Base-by-base conservation (phyloP, 2,329 filamentous ascomycete genomes). In the Fonsecaea pedrosoi region DNA sequence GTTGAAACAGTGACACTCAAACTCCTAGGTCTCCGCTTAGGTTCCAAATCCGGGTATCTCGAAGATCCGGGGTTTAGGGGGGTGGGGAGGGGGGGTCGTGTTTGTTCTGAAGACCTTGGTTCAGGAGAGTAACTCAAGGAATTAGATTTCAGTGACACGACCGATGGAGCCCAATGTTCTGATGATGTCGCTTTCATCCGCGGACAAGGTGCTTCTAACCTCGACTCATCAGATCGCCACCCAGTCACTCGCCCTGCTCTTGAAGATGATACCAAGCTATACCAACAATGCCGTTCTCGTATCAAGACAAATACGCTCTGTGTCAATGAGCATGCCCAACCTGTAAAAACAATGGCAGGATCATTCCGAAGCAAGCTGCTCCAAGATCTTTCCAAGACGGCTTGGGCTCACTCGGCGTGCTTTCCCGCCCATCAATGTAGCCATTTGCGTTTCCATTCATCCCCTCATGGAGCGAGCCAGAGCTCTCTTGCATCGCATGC, bases 401-500 rank as follows among this genome's bases (percentile, higher is more conserved):
- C 58, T 80, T 78, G 12, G 71, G 71, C 3, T 74, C 66, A 35
- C 21, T 65, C n/a, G 67, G 66, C 50, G 60, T 54, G 30, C 79
- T 79, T 54, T 80, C 75, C 12, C 68, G 68, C 21, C 77, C 70
- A 59, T 82, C 80, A 21, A 76, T 73, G 64, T 81, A 82, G 54
- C 81, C 80, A 67, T 82, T 82, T n/a, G 71, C 70, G 57, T 76
- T 73, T n/a, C 76, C 76, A 61, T 80, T 81, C 58, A 64, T 60
- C 25, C 89, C 87, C 45, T 72, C 67, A 30, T 68, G 60, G 55
- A 68, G 67, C 30, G 64, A 66, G n/a, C 60, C 60, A 12, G 69
- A 68, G 9, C 65, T 67, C 74, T 97, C 94, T 76, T 96, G 92
- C 92, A 98, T 97, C 0, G 94, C 93, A 76, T 99, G 95, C 94